Base-by-base conservation (phyloP, 768 basidiomycete species). In the Leccinum boreale region DNA sequence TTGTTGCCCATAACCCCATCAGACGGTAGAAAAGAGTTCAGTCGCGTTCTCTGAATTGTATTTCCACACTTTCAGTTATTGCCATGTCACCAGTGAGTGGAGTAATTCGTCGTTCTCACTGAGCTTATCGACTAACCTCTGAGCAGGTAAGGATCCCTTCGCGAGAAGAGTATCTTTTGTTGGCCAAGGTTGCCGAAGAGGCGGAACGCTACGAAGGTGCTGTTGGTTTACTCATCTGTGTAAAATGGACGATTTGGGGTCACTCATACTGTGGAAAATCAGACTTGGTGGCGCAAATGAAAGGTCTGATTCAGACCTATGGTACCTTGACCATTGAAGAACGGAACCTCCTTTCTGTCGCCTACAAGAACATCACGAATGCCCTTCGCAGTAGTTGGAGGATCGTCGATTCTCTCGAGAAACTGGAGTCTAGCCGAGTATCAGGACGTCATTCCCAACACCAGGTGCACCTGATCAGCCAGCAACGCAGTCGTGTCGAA, bases 311-410 rank as follows among this genome's bases (percentile, higher is more conserved):
- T 70, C 80, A 83, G 55, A 78, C 82, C 48, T 84, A 84, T 63
- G 85, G 86, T 64, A 81, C 85, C 57, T 81, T 93, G 61, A 85
- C 86, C 50, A 81, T 88, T 62, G 92, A 94, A 69, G 92, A 94
- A 75, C 89, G 92, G 65, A 94, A 90, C 73, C 80, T 94, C 35
- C 82, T 94, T 57, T 94, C 92, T 3, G 84, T 93, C 59, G 92
- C 92, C 26, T 94, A 92, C 79, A 95, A 94, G 81, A 93, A 93
- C 72, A 78, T 89, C 62, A 95, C 91, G 19, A 90, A 91, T 66
- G 83, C 80, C 19, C 83, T 92, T 58, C 86, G 92, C 55, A 87
- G 85, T 50, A 91, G 90, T 62, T 94, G 92, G 92, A 82, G 92
- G 65, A 83, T 86, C 64, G 79, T 92, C 55, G 88, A 90, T 62